A percentile compares a stretch with the other conserved stretches of the same genome.
Evolutionary conservation across 1,284 basidiomycete species (phyloP).

Genomic region (Calocybe gambosa): DNA sequence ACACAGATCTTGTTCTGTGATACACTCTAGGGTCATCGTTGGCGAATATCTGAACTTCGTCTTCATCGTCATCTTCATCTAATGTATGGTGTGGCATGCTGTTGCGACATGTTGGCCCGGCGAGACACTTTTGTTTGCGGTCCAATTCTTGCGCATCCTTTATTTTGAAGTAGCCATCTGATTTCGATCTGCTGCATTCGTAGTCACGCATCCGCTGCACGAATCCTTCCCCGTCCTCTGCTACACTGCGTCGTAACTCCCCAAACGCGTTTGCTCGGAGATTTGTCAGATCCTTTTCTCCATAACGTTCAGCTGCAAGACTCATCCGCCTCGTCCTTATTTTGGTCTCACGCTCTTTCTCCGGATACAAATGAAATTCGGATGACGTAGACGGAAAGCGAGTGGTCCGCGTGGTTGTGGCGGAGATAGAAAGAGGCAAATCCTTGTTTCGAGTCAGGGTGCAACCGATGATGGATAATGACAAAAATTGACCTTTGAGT

Average conservation of each 20-base stretch:
- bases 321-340: constrained; percentile 18
- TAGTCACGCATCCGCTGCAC: constrained; percentile 69
- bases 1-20: constrained; percentile 35
- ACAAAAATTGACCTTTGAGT: constrained; percentile 34
- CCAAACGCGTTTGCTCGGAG: constrained; percentile 57
- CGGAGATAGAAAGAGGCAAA: constrained; percentile 16
- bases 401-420: constrained; percentile 23
- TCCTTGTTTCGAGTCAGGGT: constrained; percentile 1
- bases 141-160: constrained; percentile 32
- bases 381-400: constrained; percentile 50
- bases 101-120: constrained; percentile 13
- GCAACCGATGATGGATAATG: not conserved
- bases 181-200: constrained; percentile 44
- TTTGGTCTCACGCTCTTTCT: constrained; percentile 17
- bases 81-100: constrained; percentile 1
- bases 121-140: constrained; percentile 29
- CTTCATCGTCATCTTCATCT: constrained; percentile 30
- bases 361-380: constrained; percentile 51
- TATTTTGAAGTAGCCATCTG: constrained; percentile 28
- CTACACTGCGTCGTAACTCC: constrained; percentile 55
- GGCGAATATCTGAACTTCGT: constrained; percentile 50
- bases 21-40: constrained; percentile 12
- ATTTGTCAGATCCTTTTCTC: constrained; percentile 32
- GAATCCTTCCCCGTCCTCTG: constrained; percentile 58
- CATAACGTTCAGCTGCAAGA: constrained; percentile 18